Evolutionary conservation across 768 basidiomycete species (phyloP), one percentile per base, ranked within the genome.

Genomic region (Leucocoprinus leucothites): DNA sequence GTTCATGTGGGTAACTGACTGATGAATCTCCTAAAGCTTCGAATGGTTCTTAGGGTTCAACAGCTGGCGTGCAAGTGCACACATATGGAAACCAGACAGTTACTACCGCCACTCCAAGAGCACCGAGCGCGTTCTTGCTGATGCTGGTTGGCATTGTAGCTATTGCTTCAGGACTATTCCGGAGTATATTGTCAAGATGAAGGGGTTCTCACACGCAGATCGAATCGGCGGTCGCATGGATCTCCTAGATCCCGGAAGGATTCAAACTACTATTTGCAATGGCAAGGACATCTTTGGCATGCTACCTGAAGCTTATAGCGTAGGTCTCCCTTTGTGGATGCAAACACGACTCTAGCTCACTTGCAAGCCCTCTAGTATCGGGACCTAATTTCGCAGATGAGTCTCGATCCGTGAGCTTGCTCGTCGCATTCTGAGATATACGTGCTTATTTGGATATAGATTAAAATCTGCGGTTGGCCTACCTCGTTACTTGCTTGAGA

Each of bases 71-170:
- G 81, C 83, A 9, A 76, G 75, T 58, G 78, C 76, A 11, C 77
- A 80, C 55, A 68, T 69, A 14, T 82, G 78, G 79, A 67, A 58
- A n/a, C 57, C 64, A n/a, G 61, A 65, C 26, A 72, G 65, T 48
- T 74, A 64, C 53, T 84, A 84, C 62, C 71, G 74, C 25, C 81
- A 82, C 61, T 77, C 77, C 18, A 75, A 79, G 63, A 72, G 74
- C 50, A 70, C 70, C 8, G 73, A 82, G 47, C 63, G 65, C 35
- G 67, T 80, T 8, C 76, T 86, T 34, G 80, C 81, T 19, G 82
- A 86, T 64, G 70, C 82, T n/a, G 85, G 84, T 1, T 86, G 83
- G 83, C 84, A 86, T 61, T 85, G 83, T 69, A 82, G 80, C 54
- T 86, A 80, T 69, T 86, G 84, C 67, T 87, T 85, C 74, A 72